A percentile compares a stretch with the other conserved stretches of the same genome.
Conservation (phyloP, 345 rosid species). For the Triadica sebifera region DNA sequence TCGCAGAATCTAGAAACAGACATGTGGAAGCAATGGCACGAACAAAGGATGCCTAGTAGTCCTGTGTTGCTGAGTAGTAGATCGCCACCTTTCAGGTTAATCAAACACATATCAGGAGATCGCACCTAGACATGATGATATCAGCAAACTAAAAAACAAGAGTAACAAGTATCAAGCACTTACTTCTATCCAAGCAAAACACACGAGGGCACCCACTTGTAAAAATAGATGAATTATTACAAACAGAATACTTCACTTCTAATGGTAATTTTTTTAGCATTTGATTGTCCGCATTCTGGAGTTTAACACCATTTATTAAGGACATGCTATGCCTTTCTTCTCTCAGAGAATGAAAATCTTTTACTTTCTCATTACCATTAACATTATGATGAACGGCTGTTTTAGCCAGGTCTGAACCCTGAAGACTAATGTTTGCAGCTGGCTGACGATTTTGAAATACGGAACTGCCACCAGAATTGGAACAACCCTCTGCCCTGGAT, state of each 20-base stretch:
- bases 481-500: slow-evolving; percentile 13
- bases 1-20: slow-evolving; percentile 53
- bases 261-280: slow-evolving; percentile 18
- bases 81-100: slow-evolving; percentile 40
- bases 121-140: not conserved
- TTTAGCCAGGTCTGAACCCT: slow-evolving; percentile 26
- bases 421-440: slow-evolving; percentile 16
- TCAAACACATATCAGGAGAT: slow-evolving; percentile 12
- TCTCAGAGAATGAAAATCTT: slow-evolving; percentile 19
- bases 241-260: slow-evolving; percentile 23
- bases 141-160: not conserved
- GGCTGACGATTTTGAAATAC: slow-evolving; percentile 26
- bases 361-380: slow-evolving; percentile 29
- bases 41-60: slow-evolving; percentile 44
- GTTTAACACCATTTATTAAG: slow-evolving; percentile 22
- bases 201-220: slow-evolving; percentile 37
- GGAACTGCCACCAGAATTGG: slow-evolving; percentile 16
- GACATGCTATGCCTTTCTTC: slow-evolving; percentile 18
- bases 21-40: slow-evolving; percentile 48
- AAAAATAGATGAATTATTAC: slow-evolving; percentile 21
- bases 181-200: slow-evolving; percentile 43
- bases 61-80: slow-evolving; percentile 55
- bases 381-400: slow-evolving; percentile 16
- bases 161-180: slow-evolving; percentile 22
- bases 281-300: slow-evolving; percentile 8